Base-by-base conservation (phyloP, 1,284 basidiomycete genomes). In the Moesziomyces antarcticus region DNA sequence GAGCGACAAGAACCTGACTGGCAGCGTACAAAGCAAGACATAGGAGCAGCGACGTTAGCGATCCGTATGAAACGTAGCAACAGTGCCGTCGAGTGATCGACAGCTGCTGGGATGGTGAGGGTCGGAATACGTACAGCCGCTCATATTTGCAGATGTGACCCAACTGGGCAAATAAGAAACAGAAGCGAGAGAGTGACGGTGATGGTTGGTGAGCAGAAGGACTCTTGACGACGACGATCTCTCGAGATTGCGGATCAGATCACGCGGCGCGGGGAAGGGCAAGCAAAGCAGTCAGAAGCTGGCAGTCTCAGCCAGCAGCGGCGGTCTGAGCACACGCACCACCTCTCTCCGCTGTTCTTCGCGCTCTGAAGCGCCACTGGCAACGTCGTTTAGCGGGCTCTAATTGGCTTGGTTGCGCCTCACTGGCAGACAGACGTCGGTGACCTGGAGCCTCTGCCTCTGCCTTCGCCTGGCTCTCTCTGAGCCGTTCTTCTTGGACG, bases 1-100 rank as follows among this genome's bases (percentile, higher is more conserved):
- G 53, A 83, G 81, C 77, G 79, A 79, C 73, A 83, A 61, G 58
- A 82, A 78, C 52, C 82, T 79, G 80, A 83, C 78, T 81, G 65
- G 18, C 20, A 22, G 40, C 33, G 50, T 50, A 22, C 13, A 35
- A 33, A 13, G 30, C 9, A 27, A 24, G 30, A 27, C 18, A 6
- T 24, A 37, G n/a, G 21, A 46, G 44, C 30, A 33, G 30, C 30
- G 30, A 14, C 18, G 45, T 69, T 37, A 69, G 56, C 24, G 50
- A 58, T 45, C 22, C 50, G 58, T 46, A 16, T 30, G 25, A 22
- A 33, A 50, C 21, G 40, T 35, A 18, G 46, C 20, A 33, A 1
- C 10, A 25, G 46, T 18, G 37, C 16, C 14, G 16, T 4, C 14
- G 16, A 40, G 30, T 33, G 30, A 33, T 33, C 37, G 37, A 40